A percentile compares a stretch with the other conserved stretches of the same genome.
Conservation (phyloP, 176 grass and related monocot species). For the Cenchrus fungigraminus region DNA sequence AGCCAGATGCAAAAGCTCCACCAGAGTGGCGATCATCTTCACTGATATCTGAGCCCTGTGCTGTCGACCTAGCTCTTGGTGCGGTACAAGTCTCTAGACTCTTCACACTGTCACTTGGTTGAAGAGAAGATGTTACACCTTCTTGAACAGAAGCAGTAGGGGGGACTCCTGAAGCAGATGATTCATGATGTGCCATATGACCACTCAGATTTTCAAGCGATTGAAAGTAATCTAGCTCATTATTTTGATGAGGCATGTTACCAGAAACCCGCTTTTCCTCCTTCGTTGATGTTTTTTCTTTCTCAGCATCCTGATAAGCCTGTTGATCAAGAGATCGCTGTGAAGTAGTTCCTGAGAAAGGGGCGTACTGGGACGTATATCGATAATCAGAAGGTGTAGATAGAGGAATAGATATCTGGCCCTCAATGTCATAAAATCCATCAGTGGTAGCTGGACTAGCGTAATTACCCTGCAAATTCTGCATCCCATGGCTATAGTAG, state of each 20-base stretch:
- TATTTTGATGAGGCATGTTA: slow-evolving; percentile 36
- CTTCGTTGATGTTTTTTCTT: slow-evolving; percentile 20
- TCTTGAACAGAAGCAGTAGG: slow-evolving; percentile 53
- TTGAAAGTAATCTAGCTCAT: slow-evolving; percentile 58
- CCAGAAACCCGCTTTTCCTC: slow-evolving; percentile 31
- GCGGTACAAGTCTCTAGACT: slow-evolving; percentile 45
- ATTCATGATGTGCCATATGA: slow-evolving; percentile 34
- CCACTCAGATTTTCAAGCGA: slow-evolving; percentile 53
- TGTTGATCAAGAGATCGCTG: slow-evolving; percentile 48
- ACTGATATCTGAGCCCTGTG: slow-evolving; percentile 60
- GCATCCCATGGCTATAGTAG: slow-evolving; percentile 48
- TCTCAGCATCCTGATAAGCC: slow-evolving; percentile 48
- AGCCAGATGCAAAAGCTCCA: slow-evolving; percentile 74
- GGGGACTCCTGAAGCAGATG: slow-evolving; percentile 49
- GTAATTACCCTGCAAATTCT: slow-evolving; percentile 57
- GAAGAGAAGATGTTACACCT: slow-evolving; percentile 52
- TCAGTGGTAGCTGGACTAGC: slow-evolving; percentile 41
- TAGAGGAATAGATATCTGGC: slow-evolving; percentile 61
- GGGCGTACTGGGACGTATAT: slow-evolving; percentile 56
- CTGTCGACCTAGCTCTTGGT: slow-evolving; percentile 49
- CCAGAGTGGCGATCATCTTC: slow-evolving; percentile 72
- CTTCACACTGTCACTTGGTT: slow-evolving; percentile 65
- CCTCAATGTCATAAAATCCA: slow-evolving; percentile 45
- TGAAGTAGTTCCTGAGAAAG: slow-evolving; percentile 56
- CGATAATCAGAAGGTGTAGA: slow-evolving; percentile 66